Evolutionary conservation across 1,284 basidiomycete genomes (phyloP).

Genomic region (Meripilus lineatus): DNA sequence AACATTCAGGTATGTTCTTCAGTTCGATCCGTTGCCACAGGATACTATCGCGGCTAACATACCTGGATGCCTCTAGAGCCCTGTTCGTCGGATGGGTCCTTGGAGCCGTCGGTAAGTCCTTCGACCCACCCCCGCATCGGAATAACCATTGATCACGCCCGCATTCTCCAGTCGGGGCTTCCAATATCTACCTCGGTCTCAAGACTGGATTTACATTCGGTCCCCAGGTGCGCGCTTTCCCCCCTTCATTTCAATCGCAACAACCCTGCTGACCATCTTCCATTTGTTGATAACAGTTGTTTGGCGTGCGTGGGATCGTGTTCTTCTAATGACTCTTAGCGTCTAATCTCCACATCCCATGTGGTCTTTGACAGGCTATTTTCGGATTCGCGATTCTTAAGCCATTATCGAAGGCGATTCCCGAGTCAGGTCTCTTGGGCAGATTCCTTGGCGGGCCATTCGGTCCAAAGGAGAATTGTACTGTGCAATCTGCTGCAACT

Average conservation of each 20-base stretch:
- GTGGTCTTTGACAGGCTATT: conserved; percentile 36
- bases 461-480: conserved; percentile 67
- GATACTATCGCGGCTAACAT: too few species aligned
- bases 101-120: conserved; percentile 45
- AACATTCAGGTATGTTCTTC: conserved; percentile 38
- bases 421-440: conserved; percentile 39
- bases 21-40: too few species aligned
- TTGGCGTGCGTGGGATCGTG: conserved; percentile 36
- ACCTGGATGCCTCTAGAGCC: conserved; percentile 41
- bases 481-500: conserved; percentile 50
- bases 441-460: conserved; percentile 54
- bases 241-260: background rate
- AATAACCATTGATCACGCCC: background rate
- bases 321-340: conserved; percentile 21
- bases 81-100: conserved; percentile 55
- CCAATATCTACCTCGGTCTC: conserved; percentile 54
- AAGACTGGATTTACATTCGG: conserved; percentile 71
- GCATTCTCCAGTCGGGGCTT: conserved; percentile 20
- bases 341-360: conserved; percentile 3
- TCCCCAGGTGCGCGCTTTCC: conserved; percentile 31
- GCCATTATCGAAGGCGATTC: conserved; percentile 46
- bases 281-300: conserved; percentile 35
- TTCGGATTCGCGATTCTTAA: conserved; percentile 67
- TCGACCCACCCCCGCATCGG: conserved; percentile 6
- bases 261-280: background rate